These are phyloP conservation scores for Daedaleopsis sinensis DNA, from an alignment of 768 basidiomycete species.

Conservation along the genomic window DNA sequence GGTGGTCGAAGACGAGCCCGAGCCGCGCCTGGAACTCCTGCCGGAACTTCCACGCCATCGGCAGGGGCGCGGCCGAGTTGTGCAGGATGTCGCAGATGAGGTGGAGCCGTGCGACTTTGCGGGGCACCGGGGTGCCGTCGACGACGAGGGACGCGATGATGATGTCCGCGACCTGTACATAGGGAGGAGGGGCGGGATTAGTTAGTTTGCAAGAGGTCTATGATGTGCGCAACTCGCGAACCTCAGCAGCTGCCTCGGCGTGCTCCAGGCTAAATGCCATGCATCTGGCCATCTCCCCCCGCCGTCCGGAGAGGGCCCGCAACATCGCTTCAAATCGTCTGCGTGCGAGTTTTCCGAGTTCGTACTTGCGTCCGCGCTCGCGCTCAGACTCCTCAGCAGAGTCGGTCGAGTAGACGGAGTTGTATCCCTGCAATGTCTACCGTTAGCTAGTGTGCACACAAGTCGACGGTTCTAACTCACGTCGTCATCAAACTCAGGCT, in stretches of 20 bases:
- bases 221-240: constrained; percentile 38
- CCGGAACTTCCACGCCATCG: constrained; percentile 97
- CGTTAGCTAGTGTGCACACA: background rate
- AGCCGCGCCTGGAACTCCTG: constrained; percentile 91
- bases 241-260: constrained; percentile 94
- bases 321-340: constrained; percentile 91
- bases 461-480: constrained; percentile 35
- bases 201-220: constrained; percentile 7
- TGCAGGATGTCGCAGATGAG: constrained; percentile 97
- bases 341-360: constrained; percentile 77
- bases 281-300: constrained; percentile 90
- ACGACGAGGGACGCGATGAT: constrained; percentile 88
- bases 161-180: constrained; percentile 80
- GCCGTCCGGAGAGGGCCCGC: constrained; percentile 79
- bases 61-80: constrained; percentile 91
- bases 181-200: background rate
- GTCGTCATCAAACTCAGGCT: constrained; percentile 83
- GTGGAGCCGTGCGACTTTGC: constrained; percentile 93
- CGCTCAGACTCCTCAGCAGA: constrained; percentile 93
- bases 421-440: constrained; percentile 65
- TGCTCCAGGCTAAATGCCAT: constrained; percentile 99
- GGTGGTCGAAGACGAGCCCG: constrained; percentile 94
- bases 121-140: constrained; percentile 94
- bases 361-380: constrained; percentile 76
- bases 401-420: constrained; percentile 89